Base-by-base conservation (phyloP, 352 stramenopile species). In the Phytophthora capsici region DNA sequence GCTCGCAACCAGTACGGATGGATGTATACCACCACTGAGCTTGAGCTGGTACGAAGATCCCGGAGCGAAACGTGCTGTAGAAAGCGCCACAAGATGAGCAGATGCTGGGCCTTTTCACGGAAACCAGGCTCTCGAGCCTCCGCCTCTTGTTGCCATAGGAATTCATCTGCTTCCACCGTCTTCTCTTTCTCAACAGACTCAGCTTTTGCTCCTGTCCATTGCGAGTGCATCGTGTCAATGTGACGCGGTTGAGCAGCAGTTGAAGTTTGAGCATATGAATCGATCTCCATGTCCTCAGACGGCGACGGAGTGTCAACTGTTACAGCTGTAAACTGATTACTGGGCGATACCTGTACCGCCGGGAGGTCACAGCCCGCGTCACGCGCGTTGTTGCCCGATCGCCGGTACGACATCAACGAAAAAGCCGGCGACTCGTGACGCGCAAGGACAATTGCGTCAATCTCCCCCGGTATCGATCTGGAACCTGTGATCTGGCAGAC, bases 391-490 rank as follows among this genome's bases (percentile, higher is more conserved):
- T 57, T 71, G 5, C 50, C 46, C 0, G 73, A 75, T 26, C 73
- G 73, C 5, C 73, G 69, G 50, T 78, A 76, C 8, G 73, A 81
- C 37, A 81, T 45, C 1, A 81, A 36, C 20, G 55, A 62, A 55
- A n/a, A 79, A 82, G 3, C 60, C 63, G 73, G 69, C 2, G 69
- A 81, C 17, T 75, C 54, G 17, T 79, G 77, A 1, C 74, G 71
- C 5, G 63, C 77, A 4, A 85, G 57, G 6, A 83, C 74, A 2
- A 41, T 43, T 6, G 60, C 68, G 10, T 69, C 32, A 20, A 67
- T 16, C 3, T 54, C 47, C 25, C 49, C 45, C 3, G 10, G 5
- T 10, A 61, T 47, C 4, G 53, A 65, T 7, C 50, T 46, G 2
- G 36, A 41, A 1, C 37, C 32, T 23, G 47, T 55, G 22, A 75